Percentiles rank a stretch among this genome's conserved stretches.
phyloP scores from a whole-genome alignment of 495 filamentous ascomycete species.

The Aspergillus biplanus region DNA sequence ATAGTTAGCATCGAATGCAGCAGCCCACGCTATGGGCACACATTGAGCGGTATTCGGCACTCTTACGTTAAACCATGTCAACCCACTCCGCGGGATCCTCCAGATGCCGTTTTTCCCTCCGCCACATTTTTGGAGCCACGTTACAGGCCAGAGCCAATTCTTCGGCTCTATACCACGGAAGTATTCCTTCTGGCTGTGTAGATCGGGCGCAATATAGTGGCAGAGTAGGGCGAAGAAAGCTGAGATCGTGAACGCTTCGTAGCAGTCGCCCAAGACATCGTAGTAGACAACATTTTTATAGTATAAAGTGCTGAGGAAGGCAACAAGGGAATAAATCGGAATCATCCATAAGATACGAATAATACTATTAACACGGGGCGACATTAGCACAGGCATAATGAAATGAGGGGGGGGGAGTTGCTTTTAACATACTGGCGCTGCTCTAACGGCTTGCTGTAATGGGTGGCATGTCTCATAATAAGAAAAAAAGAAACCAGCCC shows the following conservation, averaged over 20 bases:
- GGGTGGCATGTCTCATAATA: slow-evolving; percentile 75
- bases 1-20: slow-evolving; percentile 12
- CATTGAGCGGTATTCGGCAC: background rate
- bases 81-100: slow-evolving; percentile 76
- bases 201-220: slow-evolving; percentile 76
- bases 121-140: slow-evolving; percentile 65
- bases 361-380: slow-evolving; percentile 60
- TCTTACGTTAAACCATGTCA: slow-evolving; percentile 89
- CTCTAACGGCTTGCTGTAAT: slow-evolving; percentile 82
- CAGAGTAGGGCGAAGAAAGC: slow-evolving; percentile 91
- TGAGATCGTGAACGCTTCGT: slow-evolving; percentile 90
- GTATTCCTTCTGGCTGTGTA: slow-evolving; percentile 87
- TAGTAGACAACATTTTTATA: slow-evolving; percentile 85
- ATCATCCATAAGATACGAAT: slow-evolving; percentile 93
- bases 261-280: slow-evolving; percentile 79
- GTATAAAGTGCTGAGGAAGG: slow-evolving; percentile 75
- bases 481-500: slow-evolving; percentile 51
- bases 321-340: slow-evolving; percentile 78
- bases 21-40: background rate
- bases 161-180: slow-evolving; percentile 71
- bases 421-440: slow-evolving; percentile 73
- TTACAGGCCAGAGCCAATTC: slow-evolving; percentile 76
- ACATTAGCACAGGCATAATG: slow-evolving; percentile 11
- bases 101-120: slow-evolving; percentile 67
- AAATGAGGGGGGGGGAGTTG: slow-evolving; percentile 26